These are phyloP conservation scores for Colletotrichum lini DNA, from an alignment of 2,329 filamentous ascomycete genomes.

Conservation along the genomic window DNA sequence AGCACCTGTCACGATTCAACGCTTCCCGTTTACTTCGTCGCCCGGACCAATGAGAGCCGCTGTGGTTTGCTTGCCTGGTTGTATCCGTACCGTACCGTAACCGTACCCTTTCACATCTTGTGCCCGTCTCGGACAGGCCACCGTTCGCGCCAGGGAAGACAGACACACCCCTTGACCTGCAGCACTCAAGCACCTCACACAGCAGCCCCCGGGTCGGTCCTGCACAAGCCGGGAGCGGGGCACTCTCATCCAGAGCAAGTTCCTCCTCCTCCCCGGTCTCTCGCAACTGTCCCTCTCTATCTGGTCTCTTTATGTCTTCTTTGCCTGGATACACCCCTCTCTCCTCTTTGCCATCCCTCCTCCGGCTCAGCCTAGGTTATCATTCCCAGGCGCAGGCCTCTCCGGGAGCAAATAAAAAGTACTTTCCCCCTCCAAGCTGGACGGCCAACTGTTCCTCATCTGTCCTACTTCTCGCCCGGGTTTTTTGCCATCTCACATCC, in stretches of 20 bases:
- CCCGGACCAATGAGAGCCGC: constrained; percentile 16
- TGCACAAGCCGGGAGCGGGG: constrained; percentile 20
- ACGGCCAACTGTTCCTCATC: not conserved
- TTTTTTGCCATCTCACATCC: not conserved
- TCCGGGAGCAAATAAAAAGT: constrained; percentile 37
- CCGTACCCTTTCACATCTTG: constrained; percentile 11
- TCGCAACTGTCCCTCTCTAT: not conserved
- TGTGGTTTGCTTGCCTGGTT: constrained; percentile 12
- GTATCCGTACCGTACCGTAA: not conserved
- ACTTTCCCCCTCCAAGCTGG: constrained; percentile 28
- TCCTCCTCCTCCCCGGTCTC: not conserved
- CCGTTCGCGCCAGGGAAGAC: constrained; percentile 20
- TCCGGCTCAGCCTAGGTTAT: constrained; percentile 16
- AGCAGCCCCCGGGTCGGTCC: constrained; percentile 13
- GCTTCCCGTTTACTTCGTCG: not conserved
- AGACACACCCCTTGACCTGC: not conserved
- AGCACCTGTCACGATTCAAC: not conserved
- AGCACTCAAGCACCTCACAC: constrained; percentile 3
- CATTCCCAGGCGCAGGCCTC: constrained; percentile 26
- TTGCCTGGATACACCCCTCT: constrained; percentile 14
- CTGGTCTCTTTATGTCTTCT: constrained; percentile 5
- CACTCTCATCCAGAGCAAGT: not conserved
- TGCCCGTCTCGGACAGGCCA: constrained; percentile 11
- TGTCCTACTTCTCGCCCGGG: constrained; percentile 1
- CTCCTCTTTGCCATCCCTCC: constrained; percentile 1